Evolutionary conservation across 371 early-diverging fungal genomes (phyloP).

Genomic region (Rhizopus delemar): DNA sequence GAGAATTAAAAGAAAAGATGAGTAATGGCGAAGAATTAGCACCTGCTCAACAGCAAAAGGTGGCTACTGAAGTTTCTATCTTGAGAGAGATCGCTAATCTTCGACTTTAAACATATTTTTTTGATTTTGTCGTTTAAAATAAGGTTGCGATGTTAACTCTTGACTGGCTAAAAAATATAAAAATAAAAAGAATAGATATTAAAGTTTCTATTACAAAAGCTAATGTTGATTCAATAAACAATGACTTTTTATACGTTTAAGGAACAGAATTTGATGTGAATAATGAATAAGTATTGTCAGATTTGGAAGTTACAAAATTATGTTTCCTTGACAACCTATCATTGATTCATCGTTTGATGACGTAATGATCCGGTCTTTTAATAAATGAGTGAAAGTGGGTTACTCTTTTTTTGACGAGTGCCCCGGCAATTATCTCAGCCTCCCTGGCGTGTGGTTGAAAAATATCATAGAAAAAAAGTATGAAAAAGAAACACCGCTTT

Average conservation of each 20-base stretch:
- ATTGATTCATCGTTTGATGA: neutral
- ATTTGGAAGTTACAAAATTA: too few species aligned
- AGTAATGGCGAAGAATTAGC: constrained; percentile 79
- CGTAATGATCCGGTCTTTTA: neutral
- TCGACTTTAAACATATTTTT: constrained; percentile 10
- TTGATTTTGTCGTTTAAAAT: neutral
- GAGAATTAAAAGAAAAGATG: constrained; percentile 77
- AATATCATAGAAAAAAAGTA: neutral
- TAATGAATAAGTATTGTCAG: too few species aligned
- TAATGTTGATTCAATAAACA: too few species aligned
- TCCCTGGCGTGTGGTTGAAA: neutral
- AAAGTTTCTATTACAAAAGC: too few species aligned
- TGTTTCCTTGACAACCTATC: neutral
- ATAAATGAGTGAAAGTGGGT: neutral
- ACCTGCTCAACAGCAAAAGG: constrained; percentile 70
- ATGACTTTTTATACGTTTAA: too few species aligned
- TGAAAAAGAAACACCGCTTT: constrained; percentile 5
- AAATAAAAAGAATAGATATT: too few species aligned
- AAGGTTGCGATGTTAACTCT: too few species aligned
- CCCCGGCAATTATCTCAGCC: constrained; percentile 5
- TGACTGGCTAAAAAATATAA: too few species aligned
- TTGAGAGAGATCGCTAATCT: constrained; percentile 45
- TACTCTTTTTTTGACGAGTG: neutral
- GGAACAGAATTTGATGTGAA: too few species aligned
- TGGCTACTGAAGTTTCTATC: constrained; percentile 38